Conservation (phyloP, 2,329 filamentous ascomycete genomes). For the Alternaria sp. region DNA sequence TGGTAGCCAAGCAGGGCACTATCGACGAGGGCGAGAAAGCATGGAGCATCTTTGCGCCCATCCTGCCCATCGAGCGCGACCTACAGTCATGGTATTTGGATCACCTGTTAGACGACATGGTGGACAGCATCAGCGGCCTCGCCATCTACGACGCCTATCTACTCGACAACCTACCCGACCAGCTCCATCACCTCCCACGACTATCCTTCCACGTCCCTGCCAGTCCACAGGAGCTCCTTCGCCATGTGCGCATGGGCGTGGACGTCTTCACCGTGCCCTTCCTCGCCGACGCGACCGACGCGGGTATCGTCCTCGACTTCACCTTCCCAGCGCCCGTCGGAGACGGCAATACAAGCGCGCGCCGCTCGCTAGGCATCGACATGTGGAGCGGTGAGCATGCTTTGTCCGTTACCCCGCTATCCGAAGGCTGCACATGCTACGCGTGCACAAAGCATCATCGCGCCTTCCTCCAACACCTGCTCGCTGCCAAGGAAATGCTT, state of each 20-base stretch:
- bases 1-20: slow-evolving; percentile 58
- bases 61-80: slow-evolving; percentile 76
- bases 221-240: slow-evolving; percentile 78
- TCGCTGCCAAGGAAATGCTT: slow-evolving; percentile 93
- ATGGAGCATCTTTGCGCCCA: slow-evolving; percentile 61
- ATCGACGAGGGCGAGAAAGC: slow-evolving; percentile 35
- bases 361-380: slow-evolving; percentile 69
- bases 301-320: slow-evolving; percentile 84
- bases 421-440: slow-evolving; percentile 74
- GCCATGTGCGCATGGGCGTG: slow-evolving; percentile 75
- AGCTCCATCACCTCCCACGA: slow-evolving; percentile 70
- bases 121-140: slow-evolving; percentile 64
- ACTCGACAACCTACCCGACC: slow-evolving; percentile 68
- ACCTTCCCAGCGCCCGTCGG: slow-evolving; percentile 63
- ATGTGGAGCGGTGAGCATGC: slow-evolving; percentile 72
- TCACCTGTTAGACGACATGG: slow-evolving; percentile 69
- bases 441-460: slow-evolving; percentile 82
- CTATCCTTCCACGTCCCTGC: slow-evolving; percentile 73
- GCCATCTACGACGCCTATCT: slow-evolving; percentile 79
- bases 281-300: slow-evolving; percentile 75
- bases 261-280: slow-evolving; percentile 84
- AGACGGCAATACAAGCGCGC: slow-evolving; percentile 12
- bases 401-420: slow-evolving; percentile 67
- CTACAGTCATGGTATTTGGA: slow-evolving; percentile 82
- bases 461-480: slow-evolving; percentile 86